Base-by-base conservation (phyloP, 495 filamentous ascomycete genomes). In the Chaetomium tenue region DNA sequence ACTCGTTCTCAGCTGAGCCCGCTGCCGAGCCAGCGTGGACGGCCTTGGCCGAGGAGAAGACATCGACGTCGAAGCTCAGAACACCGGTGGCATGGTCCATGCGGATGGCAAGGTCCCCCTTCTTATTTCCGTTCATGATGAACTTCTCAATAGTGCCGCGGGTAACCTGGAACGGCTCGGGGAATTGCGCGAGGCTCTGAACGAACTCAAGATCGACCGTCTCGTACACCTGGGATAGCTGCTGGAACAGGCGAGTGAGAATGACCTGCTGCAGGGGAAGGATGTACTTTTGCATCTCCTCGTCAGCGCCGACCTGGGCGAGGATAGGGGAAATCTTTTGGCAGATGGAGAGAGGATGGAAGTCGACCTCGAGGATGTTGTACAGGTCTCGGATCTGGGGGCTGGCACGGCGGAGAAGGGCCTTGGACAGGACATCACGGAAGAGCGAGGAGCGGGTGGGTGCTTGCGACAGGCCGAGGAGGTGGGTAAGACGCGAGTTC, bases 71-170 rank as follows among this genome's bases (percentile, higher is more conserved):
- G 70, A 98, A 98, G 70, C 92, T 97, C 56, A 98, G 86, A 54
- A 97, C 88, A 58, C 95, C 92, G 28, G 92, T 90, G 64, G 91
- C 91, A 76, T 98, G 94, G 71, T 98, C 90, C 71, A 98, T 90
- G 63, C 94, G 93, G 72, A 98, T 97, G 50, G 94, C 89, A 55
- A 98, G 84, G 70, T 98, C 95, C 37, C 94, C 94, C 84, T 98
- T 98, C 86, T 98, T 98, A 84, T 94, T 97, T 64, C 94, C 94
- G 78, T 98, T 98, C 94, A 98, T 98, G 83, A 98, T 97, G 84
- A 98, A 98, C 81, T 98, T 98, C 81, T 98, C 94, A 63, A 98
- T 96, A 66, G 90, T 96, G 68, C 86, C 88, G 46, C 90, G 88
- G 66, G 84, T 89, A 68, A 98, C 92, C 79, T 97, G 89, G 86